Evolutionary conservation across 2,329 filamentous ascomycete genomes (phyloP).

Genomic region (Pseudocercospora vitis): DNA sequence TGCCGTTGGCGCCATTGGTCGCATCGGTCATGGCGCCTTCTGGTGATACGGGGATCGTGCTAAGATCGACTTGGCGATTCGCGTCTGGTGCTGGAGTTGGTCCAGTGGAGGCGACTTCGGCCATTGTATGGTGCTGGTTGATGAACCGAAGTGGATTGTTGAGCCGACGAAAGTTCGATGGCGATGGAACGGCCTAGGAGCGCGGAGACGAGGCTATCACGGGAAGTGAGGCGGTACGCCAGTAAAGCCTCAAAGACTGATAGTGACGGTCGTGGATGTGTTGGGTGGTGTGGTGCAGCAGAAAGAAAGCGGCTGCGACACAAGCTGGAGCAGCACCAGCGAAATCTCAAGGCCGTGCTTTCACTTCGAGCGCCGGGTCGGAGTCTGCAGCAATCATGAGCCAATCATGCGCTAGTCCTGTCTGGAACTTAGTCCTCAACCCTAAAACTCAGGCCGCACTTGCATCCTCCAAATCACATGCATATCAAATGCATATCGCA

Average conservation of each 20-base stretch:
- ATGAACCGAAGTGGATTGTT: conserved; percentile 4
- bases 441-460: background rate
- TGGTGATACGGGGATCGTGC: conserved; percentile 58
- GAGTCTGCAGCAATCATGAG: background rate
- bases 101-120: conserved; percentile 34
- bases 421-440: background rate
- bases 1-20: conserved; percentile 47
- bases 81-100: conserved; percentile 21
- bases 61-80: conserved; percentile 51
- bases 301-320: background rate
- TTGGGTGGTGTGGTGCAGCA: background rate
- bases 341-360: conserved; percentile 9
- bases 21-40: conserved; percentile 49
- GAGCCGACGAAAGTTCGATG: conserved; percentile 7
- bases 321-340: background rate
- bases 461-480: background rate
- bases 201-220: background rate
- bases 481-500: background rate
- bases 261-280: background rate
- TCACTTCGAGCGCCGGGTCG: background rate
- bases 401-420: background rate
- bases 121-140: conserved; percentile 32
- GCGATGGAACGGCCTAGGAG: background rate
- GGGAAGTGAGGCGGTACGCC: conserved; percentile 8
- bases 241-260: conserved; percentile 9